Conservation (phyloP, 495 filamentous ascomycete species). For the Aspergillus incahuasiensis region DNA sequence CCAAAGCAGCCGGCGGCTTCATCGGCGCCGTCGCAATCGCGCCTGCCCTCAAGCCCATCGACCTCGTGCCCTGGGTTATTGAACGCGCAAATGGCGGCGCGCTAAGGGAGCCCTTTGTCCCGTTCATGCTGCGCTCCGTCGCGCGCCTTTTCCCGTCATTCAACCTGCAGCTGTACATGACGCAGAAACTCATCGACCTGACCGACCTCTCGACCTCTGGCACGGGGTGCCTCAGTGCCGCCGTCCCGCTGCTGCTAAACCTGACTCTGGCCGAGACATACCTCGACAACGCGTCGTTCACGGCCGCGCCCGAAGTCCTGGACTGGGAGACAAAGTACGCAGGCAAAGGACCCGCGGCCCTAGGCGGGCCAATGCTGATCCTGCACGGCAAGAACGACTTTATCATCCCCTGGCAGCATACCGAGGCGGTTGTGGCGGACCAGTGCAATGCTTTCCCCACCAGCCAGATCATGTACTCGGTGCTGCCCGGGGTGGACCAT, state of each 20-base stretch:
- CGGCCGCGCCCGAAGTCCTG: not conserved
- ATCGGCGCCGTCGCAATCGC: conserved; percentile 11
- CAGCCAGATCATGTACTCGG: not conserved
- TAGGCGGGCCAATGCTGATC: conserved; percentile 4
- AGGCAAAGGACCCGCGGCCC: not conserved
- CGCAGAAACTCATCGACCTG: not conserved
- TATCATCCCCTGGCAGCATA: not conserved
- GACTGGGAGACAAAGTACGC: conserved; percentile 6
- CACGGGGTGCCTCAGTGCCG: conserved; percentile 2
- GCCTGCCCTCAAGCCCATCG: conserved; percentile 3
- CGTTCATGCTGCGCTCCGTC: conserved; percentile 7
- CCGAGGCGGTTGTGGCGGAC: not conserved
- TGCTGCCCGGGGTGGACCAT: conserved; percentile 4
- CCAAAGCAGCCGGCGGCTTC: not conserved
- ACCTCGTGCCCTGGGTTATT: conserved; percentile 1
- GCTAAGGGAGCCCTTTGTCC: conserved; percentile 1
- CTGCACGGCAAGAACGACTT: conserved; percentile 2
- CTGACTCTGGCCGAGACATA: conserved; percentile 5
- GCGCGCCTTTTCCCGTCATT: conserved; percentile 2
- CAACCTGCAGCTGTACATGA: not conserved
- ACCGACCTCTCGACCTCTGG: not conserved
- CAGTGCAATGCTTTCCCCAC: not conserved
- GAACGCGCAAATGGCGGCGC: not conserved
- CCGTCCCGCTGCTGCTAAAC: not conserved
- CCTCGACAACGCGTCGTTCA: conserved; percentile 5